Conservation (phyloP, 805 yeast species). For the Saccharomycopsis sp. region DNA sequence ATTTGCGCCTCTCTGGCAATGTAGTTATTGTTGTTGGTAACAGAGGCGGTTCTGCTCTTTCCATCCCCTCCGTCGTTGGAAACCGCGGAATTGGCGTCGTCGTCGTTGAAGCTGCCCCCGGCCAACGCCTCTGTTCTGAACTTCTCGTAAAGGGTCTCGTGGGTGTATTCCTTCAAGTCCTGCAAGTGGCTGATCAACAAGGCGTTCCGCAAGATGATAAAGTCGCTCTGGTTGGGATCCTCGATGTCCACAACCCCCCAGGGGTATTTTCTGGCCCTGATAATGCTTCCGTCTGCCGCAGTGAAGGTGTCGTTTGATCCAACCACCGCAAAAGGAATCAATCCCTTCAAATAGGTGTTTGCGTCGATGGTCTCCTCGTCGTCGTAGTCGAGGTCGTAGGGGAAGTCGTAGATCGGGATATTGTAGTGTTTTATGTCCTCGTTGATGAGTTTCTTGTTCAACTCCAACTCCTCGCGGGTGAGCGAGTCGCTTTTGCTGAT, state of each 20-base stretch:
- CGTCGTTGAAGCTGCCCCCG: constrained; percentile 38
- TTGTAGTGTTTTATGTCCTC: constrained; percentile 69
- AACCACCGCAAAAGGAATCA: constrained; percentile 62
- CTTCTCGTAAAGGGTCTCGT: constrained; percentile 78
- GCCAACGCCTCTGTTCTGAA: constrained; percentile 84
- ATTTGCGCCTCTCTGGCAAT: constrained; percentile 81
- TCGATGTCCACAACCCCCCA: constrained; percentile 58
- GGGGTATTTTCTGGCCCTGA: constrained; percentile 50
- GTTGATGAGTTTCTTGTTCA: constrained; percentile 65
- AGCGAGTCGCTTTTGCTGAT: constrained; percentile 82
- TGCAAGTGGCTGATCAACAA: constrained; percentile 76
- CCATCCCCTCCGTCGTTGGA: constrained; percentile 21
- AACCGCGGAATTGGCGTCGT: constrained; percentile 16
- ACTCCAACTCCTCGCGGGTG: constrained; percentile 66
- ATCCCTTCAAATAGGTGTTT: constrained; percentile 54
- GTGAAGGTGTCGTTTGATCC: constrained; percentile 61
- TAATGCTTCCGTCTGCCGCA: constrained; percentile 33
- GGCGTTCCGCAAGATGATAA: constrained; percentile 71
- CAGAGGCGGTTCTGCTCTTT: constrained; percentile 14
- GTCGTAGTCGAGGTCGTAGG: constrained; percentile 46
- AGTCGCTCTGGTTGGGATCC: constrained; percentile 72
- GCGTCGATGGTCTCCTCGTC: constrained; percentile 62
- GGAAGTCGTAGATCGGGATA: constrained; percentile 71
- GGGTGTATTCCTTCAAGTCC: constrained; percentile 85
- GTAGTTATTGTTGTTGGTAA: constrained; percentile 32